Conservation (phyloP, 768 basidiomycete genomes). For the Dictyophora rubrovolvata region DNA sequence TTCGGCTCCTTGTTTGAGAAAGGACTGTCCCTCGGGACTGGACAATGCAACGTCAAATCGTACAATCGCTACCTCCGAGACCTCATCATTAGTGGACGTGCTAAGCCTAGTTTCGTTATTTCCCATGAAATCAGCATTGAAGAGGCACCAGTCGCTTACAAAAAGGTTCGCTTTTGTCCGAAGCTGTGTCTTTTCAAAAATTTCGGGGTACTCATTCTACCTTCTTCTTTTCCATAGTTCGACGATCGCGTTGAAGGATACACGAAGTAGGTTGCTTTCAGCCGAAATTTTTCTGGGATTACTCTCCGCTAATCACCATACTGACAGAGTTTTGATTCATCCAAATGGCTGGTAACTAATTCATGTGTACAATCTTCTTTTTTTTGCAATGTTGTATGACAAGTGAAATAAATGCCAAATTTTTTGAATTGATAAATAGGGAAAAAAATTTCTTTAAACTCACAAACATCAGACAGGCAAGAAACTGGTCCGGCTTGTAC, state of each 20-base stretch:
- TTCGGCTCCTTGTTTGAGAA: conserved; percentile 51
- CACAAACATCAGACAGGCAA: too few species aligned
- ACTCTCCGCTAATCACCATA: not conserved
- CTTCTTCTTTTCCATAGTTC: conserved; percentile 19
- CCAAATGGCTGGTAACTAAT: conserved; percentile 8
- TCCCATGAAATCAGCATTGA: conserved; percentile 43
- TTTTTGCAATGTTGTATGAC: not conserved
- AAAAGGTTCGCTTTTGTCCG: conserved; percentile 21
- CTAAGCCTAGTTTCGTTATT: conserved; percentile 45
- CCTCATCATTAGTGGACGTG: conserved; percentile 41
- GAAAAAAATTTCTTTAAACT: not conserved
- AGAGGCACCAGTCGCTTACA: conserved; percentile 39
- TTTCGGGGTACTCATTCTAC: not conserved
- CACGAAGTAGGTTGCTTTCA: conserved; percentile 24
- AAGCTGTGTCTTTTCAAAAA: not conserved
- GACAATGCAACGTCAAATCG: conserved; percentile 49
- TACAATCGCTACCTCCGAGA: conserved; percentile 47
- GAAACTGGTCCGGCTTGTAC: too few species aligned
- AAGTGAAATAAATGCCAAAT: not conserved
- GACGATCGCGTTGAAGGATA: conserved; percentile 44
- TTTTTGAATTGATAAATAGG: not conserved
- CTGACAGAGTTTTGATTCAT: conserved; percentile 6
- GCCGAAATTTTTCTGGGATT: not conserved
- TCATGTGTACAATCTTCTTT: not conserved
- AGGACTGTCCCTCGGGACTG: conserved; percentile 41